These are phyloP conservation scores for Hyphopichia khmerensis DNA, from an alignment of 1,139 yeast genomes.

Conservation along the genomic window DNA sequence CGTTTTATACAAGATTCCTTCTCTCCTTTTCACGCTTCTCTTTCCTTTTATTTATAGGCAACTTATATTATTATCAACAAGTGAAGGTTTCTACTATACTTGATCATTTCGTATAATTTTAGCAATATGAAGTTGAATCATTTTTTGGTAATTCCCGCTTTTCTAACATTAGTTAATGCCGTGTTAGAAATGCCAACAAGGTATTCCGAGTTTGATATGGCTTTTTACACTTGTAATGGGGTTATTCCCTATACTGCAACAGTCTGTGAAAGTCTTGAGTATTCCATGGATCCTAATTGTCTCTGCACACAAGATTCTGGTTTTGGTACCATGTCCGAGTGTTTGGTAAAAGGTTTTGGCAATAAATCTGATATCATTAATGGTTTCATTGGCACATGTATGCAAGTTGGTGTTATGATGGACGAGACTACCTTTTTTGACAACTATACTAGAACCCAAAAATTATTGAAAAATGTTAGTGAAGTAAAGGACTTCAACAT, in stretches of 20 bases:
- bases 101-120: too few relatives aligned
- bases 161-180: neutral
- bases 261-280: conserved; percentile 1
- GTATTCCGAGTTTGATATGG: conserved; percentile 4
- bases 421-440: conserved; percentile 8
- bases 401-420: conserved; percentile 4
- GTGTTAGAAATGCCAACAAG: conserved; percentile 2
- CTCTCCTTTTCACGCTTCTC: too few relatives aligned
- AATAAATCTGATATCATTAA: conserved; percentile 13
- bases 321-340: conserved; percentile 19
- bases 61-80: too few relatives aligned
- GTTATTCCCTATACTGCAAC: conserved; percentile 1
- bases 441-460: conserved; percentile 8
- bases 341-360: conserved; percentile 14
- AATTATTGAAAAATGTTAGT: conserved; percentile 7
- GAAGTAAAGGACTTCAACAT: conserved; percentile 10
- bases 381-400: conserved; percentile 14
- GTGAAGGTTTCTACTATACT: too few relatives aligned
- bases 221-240: conserved; percentile 2
- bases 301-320: conserved; percentile 16
- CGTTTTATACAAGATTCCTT: too few relatives aligned
- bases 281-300: conserved; percentile 10
- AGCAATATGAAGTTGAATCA: neutral
- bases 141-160: neutral
- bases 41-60: too few relatives aligned